A percentile compares a stretch with the other conserved stretches of the same genome.
These are phyloP conservation scores for Debaryomyces singareniensis DNA, from an alignment of 1,139 yeast species.

Conservation along the genomic window DNA sequence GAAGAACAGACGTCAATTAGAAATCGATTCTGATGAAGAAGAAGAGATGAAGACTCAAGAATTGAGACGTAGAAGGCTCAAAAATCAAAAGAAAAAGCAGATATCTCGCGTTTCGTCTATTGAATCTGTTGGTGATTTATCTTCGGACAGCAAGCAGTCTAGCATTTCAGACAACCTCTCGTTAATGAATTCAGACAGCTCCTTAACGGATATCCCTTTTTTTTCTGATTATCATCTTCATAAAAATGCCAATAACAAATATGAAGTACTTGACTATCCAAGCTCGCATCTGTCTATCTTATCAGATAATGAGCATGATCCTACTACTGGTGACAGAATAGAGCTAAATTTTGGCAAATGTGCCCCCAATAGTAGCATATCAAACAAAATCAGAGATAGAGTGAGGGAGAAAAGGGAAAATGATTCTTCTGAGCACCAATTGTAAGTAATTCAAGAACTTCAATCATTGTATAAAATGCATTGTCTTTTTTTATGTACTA, in stretches of 20 bases:
- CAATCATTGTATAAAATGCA: not conserved
- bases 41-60: constrained; percentile 54
- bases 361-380: constrained; percentile 11
- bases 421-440: not conserved
- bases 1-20: constrained; percentile 11
- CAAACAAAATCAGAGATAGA: constrained; percentile 30
- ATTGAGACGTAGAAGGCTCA: constrained; percentile 40
- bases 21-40: constrained; percentile 42
- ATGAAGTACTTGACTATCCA: not conserved
- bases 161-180: constrained; percentile 50
- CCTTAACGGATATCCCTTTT: constrained; percentile 51
- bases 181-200: constrained; percentile 45
- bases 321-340: not conserved
- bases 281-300: not conserved
- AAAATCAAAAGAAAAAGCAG: constrained; percentile 16
- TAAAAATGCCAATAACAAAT: constrained; percentile 24
- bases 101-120: constrained; percentile 9
- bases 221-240: constrained; percentile 43
- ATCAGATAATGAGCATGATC: not conserved
- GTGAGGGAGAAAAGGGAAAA: constrained; percentile 28
- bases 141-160: constrained; percentile 19
- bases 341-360: not conserved
- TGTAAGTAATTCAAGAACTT: constrained; percentile 5
- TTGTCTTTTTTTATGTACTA: not conserved
- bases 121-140: constrained; percentile 16